Conservation (phyloP, 2,329 filamentous ascomycete species). For the Pyrenochaeta sp. region DNA sequence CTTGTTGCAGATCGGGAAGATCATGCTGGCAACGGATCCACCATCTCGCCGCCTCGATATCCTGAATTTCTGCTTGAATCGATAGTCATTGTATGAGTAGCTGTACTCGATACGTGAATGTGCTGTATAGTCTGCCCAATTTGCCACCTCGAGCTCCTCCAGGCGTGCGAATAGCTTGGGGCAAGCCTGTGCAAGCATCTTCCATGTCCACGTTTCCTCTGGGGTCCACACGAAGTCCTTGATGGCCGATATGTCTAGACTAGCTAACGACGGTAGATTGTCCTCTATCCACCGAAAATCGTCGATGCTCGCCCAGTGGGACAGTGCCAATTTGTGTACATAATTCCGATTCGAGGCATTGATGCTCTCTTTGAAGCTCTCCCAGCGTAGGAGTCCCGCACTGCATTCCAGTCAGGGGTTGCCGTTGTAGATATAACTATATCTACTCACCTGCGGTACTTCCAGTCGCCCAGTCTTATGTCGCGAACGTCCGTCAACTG, state of each 20-base stretch:
- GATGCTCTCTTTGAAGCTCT: conserved; percentile 42
- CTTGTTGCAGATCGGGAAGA: conserved; percentile 42
- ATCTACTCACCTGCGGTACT: conserved; percentile 26
- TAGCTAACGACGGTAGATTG: conserved; percentile 44
- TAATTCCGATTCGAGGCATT: conserved; percentile 41
- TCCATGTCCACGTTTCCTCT: conserved; percentile 50
- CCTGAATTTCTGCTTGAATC: conserved; percentile 47
- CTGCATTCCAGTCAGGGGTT: not conserved
- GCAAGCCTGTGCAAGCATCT: conserved; percentile 41
- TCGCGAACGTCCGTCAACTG: conserved; percentile 41
- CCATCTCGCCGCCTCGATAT: conserved; percentile 46
- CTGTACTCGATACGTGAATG: conserved; percentile 49
- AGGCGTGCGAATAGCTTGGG: conserved; percentile 41
- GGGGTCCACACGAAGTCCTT: conserved; percentile 51
- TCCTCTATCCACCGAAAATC: conserved; percentile 50
- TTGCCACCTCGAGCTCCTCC: conserved; percentile 46
- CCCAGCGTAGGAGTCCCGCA: conserved; percentile 40
- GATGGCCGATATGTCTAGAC: conserved; percentile 46
- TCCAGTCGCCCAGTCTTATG: conserved; percentile 45
- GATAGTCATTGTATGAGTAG: conserved; percentile 49
- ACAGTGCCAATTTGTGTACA: conserved; percentile 47
- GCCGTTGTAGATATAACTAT: too few relatives aligned
- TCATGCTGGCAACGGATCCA: conserved; percentile 43
- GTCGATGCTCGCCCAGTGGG: conserved; percentile 46
- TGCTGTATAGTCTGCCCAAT: conserved; percentile 49